Percentiles rank a stretch among this genome's conserved stretches.
These are phyloP conservation scores for Phytophthora vignae DNA, from an alignment of 352 stramenopile genomes.

Conservation along the genomic window DNA sequence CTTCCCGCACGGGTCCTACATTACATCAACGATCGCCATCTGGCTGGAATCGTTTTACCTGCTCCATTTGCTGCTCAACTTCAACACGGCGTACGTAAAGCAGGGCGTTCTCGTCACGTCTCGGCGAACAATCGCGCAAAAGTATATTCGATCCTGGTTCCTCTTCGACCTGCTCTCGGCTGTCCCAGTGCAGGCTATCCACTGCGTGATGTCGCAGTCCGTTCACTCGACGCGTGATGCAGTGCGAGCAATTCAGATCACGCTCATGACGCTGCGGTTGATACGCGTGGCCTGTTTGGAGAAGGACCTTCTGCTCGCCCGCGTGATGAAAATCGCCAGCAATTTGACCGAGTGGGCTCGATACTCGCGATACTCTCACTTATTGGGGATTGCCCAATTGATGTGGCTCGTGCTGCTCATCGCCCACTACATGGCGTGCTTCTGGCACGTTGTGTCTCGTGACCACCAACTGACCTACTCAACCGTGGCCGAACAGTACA, in stretches of 20 bases:
- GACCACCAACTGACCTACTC: neutral
- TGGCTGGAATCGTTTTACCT: slow-evolving; percentile 11
- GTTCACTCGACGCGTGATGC: neutral
- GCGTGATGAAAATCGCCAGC: slow-evolving; percentile 33
- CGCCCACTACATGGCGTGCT: slow-evolving; percentile 57
- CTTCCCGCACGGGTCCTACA: neutral
- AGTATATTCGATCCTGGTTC: slow-evolving; percentile 17
- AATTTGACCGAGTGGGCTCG: slow-evolving; percentile 29
- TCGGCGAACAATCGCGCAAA: slow-evolving; percentile 13
- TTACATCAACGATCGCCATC: neutral
- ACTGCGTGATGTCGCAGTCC: neutral
- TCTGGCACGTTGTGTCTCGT: slow-evolving; percentile 45
- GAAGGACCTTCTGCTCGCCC: slow-evolving; percentile 12
- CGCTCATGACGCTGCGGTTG: slow-evolving; percentile 32
- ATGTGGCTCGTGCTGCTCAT: slow-evolving; percentile 47
- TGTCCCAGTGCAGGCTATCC: neutral
- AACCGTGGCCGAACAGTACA: slow-evolving; percentile 29
- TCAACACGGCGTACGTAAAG: slow-evolving; percentile 27
- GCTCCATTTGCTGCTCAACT: slow-evolving; percentile 22
- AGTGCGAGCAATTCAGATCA: neutral
- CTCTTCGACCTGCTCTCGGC: slow-evolving; percentile 25
- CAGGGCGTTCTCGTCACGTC: slow-evolving; percentile 22
- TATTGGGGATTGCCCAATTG: slow-evolving; percentile 42
- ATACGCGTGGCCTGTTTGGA: slow-evolving; percentile 15
- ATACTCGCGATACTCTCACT: slow-evolving; percentile 43